These are phyloP conservation scores for Lepidium africanum DNA, from an alignment of 345 rosid genomes.

Conservation along the genomic window DNA sequence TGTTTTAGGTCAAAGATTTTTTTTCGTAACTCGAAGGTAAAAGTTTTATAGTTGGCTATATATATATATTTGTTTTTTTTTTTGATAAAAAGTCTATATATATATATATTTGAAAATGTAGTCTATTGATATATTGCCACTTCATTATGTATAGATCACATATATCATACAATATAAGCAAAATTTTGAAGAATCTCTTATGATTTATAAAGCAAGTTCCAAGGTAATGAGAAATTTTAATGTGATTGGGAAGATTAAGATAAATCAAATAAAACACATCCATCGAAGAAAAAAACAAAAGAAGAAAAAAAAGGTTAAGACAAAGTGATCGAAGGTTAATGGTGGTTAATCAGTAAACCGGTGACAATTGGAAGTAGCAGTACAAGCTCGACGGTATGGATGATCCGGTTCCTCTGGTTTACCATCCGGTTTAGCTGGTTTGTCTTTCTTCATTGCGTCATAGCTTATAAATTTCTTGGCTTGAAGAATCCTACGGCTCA, in stretches of 20 bases:
- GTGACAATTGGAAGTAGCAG: constrained; percentile 17
- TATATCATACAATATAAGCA: too few relatives aligned
- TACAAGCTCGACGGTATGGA: constrained; percentile 34
- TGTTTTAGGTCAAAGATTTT: too few relatives aligned
- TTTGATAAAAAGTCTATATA: too few relatives aligned
- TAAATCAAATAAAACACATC: background rate
- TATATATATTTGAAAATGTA: too few relatives aligned
- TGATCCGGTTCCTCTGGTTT: constrained; percentile 12
- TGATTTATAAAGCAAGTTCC: too few relatives aligned
- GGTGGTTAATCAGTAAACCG: constrained; percentile 10
- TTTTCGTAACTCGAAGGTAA: too few relatives aligned
- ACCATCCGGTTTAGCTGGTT: constrained; percentile 23
- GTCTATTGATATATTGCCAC: too few relatives aligned
- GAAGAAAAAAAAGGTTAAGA: too few relatives aligned
- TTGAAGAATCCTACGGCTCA: constrained; percentile 1
- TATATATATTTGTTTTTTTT: too few relatives aligned
- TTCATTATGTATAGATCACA: too few relatives aligned
- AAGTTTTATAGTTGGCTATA: too few relatives aligned
- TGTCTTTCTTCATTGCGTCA: background rate
- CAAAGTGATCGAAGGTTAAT: background rate
- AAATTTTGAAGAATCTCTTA: too few relatives aligned
- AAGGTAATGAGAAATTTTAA: background rate
- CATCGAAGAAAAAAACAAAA: background rate
- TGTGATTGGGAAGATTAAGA: background rate
- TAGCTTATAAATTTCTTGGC: constrained; percentile 24